Percentiles rank a stretch among this genome's conserved stretches.
These are phyloP conservation scores for Kuraishia molischiana DNA, from an alignment of 805 yeast genomes.

Conservation along the genomic window DNA sequence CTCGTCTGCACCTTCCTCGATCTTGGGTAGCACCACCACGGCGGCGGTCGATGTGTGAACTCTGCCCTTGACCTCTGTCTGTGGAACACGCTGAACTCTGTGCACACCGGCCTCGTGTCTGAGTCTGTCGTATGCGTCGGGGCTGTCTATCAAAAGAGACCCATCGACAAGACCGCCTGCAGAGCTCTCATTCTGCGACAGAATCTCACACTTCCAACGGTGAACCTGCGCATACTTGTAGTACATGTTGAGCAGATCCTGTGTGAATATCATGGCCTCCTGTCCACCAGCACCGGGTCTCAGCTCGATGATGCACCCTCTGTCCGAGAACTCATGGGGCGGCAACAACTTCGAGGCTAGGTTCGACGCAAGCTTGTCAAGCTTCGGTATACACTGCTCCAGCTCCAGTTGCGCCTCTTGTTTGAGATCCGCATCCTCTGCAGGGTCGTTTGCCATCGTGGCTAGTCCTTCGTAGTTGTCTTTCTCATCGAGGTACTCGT, in stretches of 20 bases:
- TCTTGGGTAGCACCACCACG: constrained; percentile 83
- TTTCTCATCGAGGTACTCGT: constrained; percentile 23
- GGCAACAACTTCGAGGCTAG: constrained; percentile 63
- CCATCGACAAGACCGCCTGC: constrained; percentile 74
- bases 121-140: constrained; percentile 65
- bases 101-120: constrained; percentile 93
- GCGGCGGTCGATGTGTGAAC: constrained; percentile 96
- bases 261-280: constrained; percentile 84
- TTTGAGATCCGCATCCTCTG: constrained; percentile 32
- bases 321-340: constrained; percentile 64
- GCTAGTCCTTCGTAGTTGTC: constrained; percentile 23
- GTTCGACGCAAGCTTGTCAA: constrained; percentile 29
- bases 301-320: constrained; percentile 71
- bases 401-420: constrained; percentile 60
- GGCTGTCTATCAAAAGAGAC: constrained; percentile 59
- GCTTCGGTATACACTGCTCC: constrained; percentile 28
- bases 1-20: constrained; percentile 41
- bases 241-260: constrained; percentile 77
- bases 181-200: constrained; percentile 46
- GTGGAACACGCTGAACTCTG: constrained; percentile 89
- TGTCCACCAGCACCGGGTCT: constrained; percentile 96
- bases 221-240: constrained; percentile 52
- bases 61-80: constrained; percentile 88
- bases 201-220: constrained; percentile 57
- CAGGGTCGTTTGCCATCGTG: constrained; percentile 21